These are phyloP conservation scores for Immersiella caudata DNA, from an alignment of 495 filamentous ascomycete genomes.

Conservation along the genomic window DNA sequence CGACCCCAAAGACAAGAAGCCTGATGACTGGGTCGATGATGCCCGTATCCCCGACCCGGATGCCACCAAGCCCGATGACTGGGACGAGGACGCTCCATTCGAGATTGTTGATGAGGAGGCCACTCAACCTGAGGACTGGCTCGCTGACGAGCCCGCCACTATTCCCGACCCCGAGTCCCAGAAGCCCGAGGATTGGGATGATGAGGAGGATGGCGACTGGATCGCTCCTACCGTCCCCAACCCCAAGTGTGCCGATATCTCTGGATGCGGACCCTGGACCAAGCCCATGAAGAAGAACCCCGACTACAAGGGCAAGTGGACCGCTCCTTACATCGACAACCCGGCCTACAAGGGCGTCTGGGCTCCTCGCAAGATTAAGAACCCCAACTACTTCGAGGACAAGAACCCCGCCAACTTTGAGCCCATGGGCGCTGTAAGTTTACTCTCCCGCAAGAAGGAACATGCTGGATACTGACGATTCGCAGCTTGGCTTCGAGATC, in stretches of 20 bases:
- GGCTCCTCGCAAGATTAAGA: slow-evolving; percentile 93
- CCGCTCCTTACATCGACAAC: slow-evolving; percentile 92
- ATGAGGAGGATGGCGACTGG: slow-evolving; percentile 99
- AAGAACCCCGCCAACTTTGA: slow-evolving; percentile 96
- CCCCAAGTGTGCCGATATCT: slow-evolving; percentile 91
- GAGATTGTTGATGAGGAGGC: slow-evolving; percentile 95
- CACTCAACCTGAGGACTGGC: slow-evolving; percentile 91
- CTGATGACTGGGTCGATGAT: slow-evolving; percentile 93
- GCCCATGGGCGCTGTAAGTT: slow-evolving; percentile 92
- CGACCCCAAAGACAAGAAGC: slow-evolving; percentile 94
- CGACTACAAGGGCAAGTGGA: slow-evolving; percentile 99
- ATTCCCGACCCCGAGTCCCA: slow-evolving; percentile 94
- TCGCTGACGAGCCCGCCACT: slow-evolving; percentile 83
- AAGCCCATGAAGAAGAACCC: slow-evolving; percentile 95
- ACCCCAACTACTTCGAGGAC: slow-evolving; percentile 97
- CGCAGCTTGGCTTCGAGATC: slow-evolving; percentile 92
- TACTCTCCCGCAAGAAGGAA: slow-evolving; percentile 3
- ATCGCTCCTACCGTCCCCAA: slow-evolving; percentile 89
- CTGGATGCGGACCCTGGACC: slow-evolving; percentile 93
- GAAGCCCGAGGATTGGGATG: slow-evolving; percentile 99
- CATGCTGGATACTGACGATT: slow-evolving; percentile 13
- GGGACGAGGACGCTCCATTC: slow-evolving; percentile 97
- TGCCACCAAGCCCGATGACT: slow-evolving; percentile 95
- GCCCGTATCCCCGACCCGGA: slow-evolving; percentile 87
- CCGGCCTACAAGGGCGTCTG: slow-evolving; percentile 97